Evolutionary conservation across 1,284 basidiomycete genomes (phyloP).

Genomic region (Naganishia sp.): DNA sequence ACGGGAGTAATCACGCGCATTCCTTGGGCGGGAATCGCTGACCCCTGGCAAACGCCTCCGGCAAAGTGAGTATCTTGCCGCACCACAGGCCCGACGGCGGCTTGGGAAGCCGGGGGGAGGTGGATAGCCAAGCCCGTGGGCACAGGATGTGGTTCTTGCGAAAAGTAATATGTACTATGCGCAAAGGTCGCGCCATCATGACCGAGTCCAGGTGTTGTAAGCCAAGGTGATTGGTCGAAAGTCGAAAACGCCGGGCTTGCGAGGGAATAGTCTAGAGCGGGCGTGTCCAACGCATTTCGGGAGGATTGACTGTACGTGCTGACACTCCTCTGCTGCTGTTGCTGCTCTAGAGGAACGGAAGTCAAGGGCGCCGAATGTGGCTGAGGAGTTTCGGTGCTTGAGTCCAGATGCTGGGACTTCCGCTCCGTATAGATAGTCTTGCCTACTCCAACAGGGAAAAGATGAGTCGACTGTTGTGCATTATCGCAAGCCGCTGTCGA

Average conservation of each 20-base stretch:
- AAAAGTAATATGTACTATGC: background rate
- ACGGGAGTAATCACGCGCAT: constrained; percentile 15
- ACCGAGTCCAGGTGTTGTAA: constrained; percentile 24
- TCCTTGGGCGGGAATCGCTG: background rate
- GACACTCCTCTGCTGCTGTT: constrained; percentile 10
- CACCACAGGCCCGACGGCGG: background rate
- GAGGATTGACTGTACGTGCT: constrained; percentile 6
- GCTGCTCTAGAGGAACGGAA: background rate
- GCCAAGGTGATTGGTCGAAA: constrained; percentile 22
- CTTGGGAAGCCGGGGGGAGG: background rate
- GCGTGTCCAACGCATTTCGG: constrained; percentile 8
- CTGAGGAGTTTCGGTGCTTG: background rate
- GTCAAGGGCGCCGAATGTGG: constrained; percentile 1
- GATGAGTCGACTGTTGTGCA: background rate
- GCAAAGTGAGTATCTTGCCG: constrained; percentile 3
- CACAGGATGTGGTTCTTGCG: background rate
- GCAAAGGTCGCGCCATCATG: constrained; percentile 2
- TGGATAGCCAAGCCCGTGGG: constrained; percentile 14
- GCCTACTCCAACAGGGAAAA: constrained; percentile 17
- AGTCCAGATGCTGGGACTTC: background rate
- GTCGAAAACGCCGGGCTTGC: constrained; percentile 28
- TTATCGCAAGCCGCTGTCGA: background rate
- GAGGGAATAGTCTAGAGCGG: constrained; percentile 22
- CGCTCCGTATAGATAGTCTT: constrained; percentile 19
- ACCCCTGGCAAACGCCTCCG: background rate